These are phyloP conservation scores for Plectosphaerella cucumerina DNA, from an alignment of 2,329 filamentous ascomycete genomes.

Conservation along the genomic window DNA sequence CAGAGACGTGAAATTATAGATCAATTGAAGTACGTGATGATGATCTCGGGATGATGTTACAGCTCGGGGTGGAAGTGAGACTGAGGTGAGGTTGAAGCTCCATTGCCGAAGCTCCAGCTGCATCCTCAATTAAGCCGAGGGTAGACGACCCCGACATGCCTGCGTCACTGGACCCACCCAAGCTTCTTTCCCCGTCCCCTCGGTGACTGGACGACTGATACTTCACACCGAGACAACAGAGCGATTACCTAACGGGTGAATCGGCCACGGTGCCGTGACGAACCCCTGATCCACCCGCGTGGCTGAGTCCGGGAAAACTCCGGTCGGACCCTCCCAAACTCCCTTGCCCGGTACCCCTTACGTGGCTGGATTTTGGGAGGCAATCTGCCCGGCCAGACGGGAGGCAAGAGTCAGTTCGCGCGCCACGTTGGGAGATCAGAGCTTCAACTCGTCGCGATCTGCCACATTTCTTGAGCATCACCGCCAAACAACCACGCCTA, in stretches of 20 bases:
- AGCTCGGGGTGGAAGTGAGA: background rate
- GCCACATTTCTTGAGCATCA: background rate
- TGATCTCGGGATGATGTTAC: background rate
- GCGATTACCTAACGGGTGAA: background rate
- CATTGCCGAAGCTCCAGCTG: background rate
- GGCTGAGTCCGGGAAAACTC: background rate
- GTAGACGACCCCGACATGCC: too few species aligned
- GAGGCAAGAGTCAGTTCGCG: slow-evolving; percentile 10
- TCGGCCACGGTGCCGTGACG: background rate
- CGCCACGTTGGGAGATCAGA: slow-evolving; percentile 5
- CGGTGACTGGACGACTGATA: background rate
- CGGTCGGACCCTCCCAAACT: background rate
- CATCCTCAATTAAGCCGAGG: slow-evolving; percentile 5
- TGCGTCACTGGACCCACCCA: background rate
- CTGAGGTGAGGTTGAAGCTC: background rate
- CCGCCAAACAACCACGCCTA: background rate
- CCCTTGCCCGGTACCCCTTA: slow-evolving; percentile 10
- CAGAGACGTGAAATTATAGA: too few species aligned
- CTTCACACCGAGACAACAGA: background rate
- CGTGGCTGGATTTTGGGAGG: slow-evolving; percentile 13
- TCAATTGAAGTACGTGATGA: too few species aligned
- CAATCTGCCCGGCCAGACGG: slow-evolving; percentile 5
- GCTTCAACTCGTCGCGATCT: slow-evolving; percentile 6
- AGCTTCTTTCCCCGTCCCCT: background rate
- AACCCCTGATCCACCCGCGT: background rate